Evolutionary conservation across 257 asterid species (phyloP).

Genomic region (Solanum appendiculatum): DNA sequence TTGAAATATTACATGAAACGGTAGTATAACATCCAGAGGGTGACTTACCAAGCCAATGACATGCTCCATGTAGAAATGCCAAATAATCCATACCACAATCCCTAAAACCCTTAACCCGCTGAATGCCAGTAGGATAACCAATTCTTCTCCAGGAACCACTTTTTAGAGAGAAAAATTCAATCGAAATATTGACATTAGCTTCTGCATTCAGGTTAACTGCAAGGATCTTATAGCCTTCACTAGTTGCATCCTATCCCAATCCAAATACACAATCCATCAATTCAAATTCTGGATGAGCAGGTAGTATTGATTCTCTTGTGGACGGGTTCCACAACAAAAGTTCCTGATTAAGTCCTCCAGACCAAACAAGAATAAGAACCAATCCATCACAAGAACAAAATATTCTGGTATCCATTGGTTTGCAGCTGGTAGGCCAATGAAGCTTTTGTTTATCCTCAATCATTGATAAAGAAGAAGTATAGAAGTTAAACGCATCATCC

Average conservation of each 20-base stretch:
- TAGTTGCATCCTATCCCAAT: too few species aligned
- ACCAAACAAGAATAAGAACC: neutral
- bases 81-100: too few species aligned
- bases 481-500: neutral
- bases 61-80: neutral
- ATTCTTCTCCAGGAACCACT: too few species aligned
- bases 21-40: neutral
- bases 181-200: too few species aligned
- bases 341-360: too few species aligned
- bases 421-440: neutral
- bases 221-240: neutral
- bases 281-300: neutral
- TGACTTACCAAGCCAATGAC: neutral
- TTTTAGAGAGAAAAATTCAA: too few species aligned
- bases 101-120: neutral
- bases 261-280: neutral
- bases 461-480: neutral
- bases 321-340: neutral
- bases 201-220: neutral
- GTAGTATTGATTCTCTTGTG: too few species aligned
- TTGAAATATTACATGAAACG: neutral
- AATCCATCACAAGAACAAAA: neutral
- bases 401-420: rapidly evolving
- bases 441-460: neutral
- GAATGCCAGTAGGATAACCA: neutral